Evolutionary conservation across 2,329 filamentous ascomycete species (phyloP), one percentile per base, ranked within the genome.

Genomic region (Pseudohalonectria lignicola): DNA sequence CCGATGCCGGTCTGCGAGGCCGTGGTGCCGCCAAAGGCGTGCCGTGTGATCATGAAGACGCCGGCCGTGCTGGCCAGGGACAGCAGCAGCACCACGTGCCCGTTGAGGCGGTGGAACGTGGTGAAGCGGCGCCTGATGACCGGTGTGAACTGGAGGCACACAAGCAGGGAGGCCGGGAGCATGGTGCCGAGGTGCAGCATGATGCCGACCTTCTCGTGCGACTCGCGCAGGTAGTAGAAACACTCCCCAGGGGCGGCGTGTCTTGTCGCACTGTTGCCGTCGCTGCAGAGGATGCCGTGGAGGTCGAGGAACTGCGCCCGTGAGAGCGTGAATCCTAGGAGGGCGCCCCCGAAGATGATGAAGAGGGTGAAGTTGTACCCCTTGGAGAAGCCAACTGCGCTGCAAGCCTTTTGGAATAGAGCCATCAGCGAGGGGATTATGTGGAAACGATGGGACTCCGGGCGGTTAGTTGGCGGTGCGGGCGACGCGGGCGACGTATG

Each of bases 291-390:
- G 19, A 32, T 20, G 36, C 36, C 36, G n/a, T 32, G n/a, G 47
- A 71, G 61, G 51, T 69, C 53, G 39, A 78, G 53, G 48, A 67
- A 75, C 34, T 51, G 51, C 1, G 73, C 46, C 6, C 69, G 66
- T 3, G 66, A 58, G 13, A 76, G 56, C 3, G 54, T 48, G 48
- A 77, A 75, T 9, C 58, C 62, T 13, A 68, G 41, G 6, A 74
- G 49, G 1, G 57, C 56, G 2, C 67, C 66, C 25, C 50, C 55
- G 36, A 71, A 64, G 36, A 73, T 53, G 43, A 67, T 53, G 51
- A 66, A 79, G 2, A 79, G 57, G 28, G 59, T 45, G 45, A 78
- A 74, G 51, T 75, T 78, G 59, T 76, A 76, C 26, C 59, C 61
- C 46, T 69, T 71, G 3, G 56, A 53, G 56, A 79, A 79, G 36